Evolutionary conservation across 768 basidiomycete species (phyloP), one percentile per base, ranked within the genome.

Genomic region (Lactifluus piperatus): DNA sequence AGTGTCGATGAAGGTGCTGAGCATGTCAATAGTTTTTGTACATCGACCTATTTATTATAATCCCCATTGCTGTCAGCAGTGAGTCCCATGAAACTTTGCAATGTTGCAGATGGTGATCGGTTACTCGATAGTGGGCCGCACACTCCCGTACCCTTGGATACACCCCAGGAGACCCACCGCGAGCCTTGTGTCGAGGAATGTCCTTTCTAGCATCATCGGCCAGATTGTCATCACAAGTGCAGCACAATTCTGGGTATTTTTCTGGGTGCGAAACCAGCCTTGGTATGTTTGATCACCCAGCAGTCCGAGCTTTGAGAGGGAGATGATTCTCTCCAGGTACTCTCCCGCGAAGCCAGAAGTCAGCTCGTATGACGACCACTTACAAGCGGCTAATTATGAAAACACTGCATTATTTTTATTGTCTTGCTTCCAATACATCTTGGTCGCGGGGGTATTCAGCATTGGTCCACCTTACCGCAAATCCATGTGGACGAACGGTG

Each of bases 401-500:
- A 97, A 99, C 70, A 85, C 97, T 5, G 83, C 81, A 29, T 72
- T 99, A 57, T 99, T 99, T 75, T 72, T 97, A 64, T 77, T 97
- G 45, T 97, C 97, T 10, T 97, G 93, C 62, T 98, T 98, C 83
- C 97, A 99, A 74, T 99, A 99, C 71, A 91, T 98, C 67, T 77
- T 98, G 50, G 91, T 97, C 8, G 97, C 95, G 13, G 95, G 87
- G 0, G 93, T 98, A 0, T 99, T 98, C 75, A 95, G 91, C 70
- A 97, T 98, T 64, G 97, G 97, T 0, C 94, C 94, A 3, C 97
- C 97, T 4, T 99, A 95, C 71, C 83, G 97, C 51, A 88, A 91
- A 71, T 81, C 93, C 26, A 90, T 98, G 80, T 93, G 88, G 83
- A 91, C 94, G 16, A 99, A 99, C 68, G 83, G 94, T 94, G 83